Evolutionary conservation across 345 rosid species (phyloP), one percentile per base, ranked within the genome.

Genomic region (Populus tremula): DNA sequence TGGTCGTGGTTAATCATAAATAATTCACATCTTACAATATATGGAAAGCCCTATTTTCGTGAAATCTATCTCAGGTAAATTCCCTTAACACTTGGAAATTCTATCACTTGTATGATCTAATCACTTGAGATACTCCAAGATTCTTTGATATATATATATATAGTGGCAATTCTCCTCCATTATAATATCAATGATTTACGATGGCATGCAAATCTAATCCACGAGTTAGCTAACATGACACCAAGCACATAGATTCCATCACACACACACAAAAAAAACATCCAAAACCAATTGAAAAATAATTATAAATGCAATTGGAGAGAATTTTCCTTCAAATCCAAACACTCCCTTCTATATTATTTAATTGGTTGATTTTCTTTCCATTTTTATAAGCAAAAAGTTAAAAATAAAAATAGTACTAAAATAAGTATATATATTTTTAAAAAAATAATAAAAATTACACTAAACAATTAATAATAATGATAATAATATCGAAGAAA

Each of bases 341-440:
- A 83, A 85, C 85, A 84, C 82, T 66, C 68, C 6, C 5, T 75
- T 75, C 78, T 79, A 79, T 81, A 84, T 82, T 79, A 83, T 77
- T 77, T 82, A 23, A 72, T 80, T 77, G 71, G 71, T 79, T 56
- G 81, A 78, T 62, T 68, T 67, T 76, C 29, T 59, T 59, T 59
- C 63, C 63, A 59, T 59, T 59, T n/a, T 59, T 11, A 23, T 59
- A 23, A 23, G 64, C 21, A 21, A 3, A 1, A 10, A 1, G 25
- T 21, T 8, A 56, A 56, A 10, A 4, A 10, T 23, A 23, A 59
- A 23, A 59, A 23, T n/a, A 59, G 9, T 20, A 20, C 59, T 65
- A 29, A 31, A 29, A 65, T 20, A 8, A 7, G 64, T 59, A 20
- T 36, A n/a, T 33, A 72, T 72, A 59, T 38, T 6, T 18, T 21